Evolutionary conservation across 768 basidiomycete genomes (phyloP).

Genomic region (Melanogaster broomeanus): DNA sequence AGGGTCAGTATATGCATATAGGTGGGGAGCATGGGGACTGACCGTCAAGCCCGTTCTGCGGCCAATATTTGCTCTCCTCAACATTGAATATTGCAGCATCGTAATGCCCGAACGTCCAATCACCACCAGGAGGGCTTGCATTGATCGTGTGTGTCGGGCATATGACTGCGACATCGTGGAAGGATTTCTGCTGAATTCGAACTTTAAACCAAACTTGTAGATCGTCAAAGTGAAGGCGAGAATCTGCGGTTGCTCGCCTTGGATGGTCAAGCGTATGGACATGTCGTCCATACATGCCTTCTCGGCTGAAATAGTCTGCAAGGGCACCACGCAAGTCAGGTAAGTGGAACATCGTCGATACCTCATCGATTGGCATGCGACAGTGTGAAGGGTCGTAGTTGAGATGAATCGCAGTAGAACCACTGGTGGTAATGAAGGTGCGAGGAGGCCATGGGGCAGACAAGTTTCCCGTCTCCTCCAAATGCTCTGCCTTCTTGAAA

Average conservation of each 20-base stretch:
- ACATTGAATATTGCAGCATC: constrained; percentile 9
- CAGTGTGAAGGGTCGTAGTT: background rate
- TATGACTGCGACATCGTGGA: constrained; percentile 5
- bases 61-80: too few relatives aligned
- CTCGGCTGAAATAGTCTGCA: background rate
- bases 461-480: too few relatives aligned
- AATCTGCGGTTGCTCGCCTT: constrained; percentile 3
- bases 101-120: constrained; percentile 19
- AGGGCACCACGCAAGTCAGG: background rate
- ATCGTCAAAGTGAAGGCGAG: constrained; percentile 21
- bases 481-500: background rate
- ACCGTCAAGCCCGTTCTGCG: too few relatives aligned
- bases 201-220: constrained; percentile 30
- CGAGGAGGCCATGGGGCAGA: background rate
- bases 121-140: constrained; percentile 14
- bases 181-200: constrained; percentile 21
- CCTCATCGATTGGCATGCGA: background rate
- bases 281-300: background rate
- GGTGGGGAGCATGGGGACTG: too few relatives aligned
- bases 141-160: constrained; percentile 13
- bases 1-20: too few relatives aligned
- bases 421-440: background rate
- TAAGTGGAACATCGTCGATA: background rate
- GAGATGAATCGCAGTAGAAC: background rate
- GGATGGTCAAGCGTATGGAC: background rate